Evolutionary conservation across 2,329 filamentous ascomycete species (phyloP).

Genomic region (Colletotrichum cordylinicola): DNA sequence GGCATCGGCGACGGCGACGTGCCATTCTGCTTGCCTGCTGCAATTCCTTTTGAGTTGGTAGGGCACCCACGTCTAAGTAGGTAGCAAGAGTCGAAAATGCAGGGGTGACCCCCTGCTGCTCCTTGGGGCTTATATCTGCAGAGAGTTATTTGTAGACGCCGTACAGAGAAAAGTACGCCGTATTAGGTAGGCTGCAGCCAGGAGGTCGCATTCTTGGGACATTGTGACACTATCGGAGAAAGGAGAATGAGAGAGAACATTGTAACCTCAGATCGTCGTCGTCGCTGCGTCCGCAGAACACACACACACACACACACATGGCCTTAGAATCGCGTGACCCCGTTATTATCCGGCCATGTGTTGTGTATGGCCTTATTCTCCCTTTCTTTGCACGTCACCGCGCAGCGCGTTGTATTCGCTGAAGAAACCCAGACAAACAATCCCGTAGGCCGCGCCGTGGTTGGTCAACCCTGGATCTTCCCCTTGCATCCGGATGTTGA

Average conservation of each 20-base stretch:
- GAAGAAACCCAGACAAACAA: background rate
- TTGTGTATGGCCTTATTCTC: background rate
- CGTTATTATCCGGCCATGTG: background rate
- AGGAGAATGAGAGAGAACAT: background rate
- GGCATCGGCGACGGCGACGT: background rate
- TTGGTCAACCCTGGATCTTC: background rate
- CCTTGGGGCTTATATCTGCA: background rate
- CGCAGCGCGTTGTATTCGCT: background rate
- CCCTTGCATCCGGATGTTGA: background rate
- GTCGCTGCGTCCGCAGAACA: background rate
- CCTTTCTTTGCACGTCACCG: background rate
- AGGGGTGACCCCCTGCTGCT: background rate
- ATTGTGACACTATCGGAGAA: background rate
- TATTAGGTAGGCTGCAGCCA: background rate
- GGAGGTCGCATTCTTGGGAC: background rate
- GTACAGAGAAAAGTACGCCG: background rate
- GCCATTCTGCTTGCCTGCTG: background rate
- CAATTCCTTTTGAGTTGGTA: background rate
- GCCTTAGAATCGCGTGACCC: background rate
- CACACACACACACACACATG: background rate
- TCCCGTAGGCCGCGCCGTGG: background rate
- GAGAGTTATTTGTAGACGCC: background rate
- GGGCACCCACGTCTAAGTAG: background rate
- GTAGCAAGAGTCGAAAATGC: background rate
- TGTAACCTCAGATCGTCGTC: background rate